Percentiles rank a stretch among this genome's conserved stretches.
Evolutionary conservation across 2,329 filamentous ascomycete genomes (phyloP).

Genomic region (Pezicula carpinea): DNA sequence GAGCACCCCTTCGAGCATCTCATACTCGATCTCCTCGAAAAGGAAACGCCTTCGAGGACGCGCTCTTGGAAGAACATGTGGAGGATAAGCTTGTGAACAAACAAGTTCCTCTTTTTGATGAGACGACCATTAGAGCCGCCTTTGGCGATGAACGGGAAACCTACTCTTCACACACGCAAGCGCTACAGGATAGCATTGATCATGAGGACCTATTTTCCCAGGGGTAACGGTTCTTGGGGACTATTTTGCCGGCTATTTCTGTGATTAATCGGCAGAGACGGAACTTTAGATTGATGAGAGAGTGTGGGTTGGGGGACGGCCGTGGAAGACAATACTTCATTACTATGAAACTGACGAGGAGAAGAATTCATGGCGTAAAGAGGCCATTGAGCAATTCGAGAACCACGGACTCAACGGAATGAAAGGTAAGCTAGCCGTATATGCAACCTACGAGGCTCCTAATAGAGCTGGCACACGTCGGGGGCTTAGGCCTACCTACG

Average conservation of each 20-base stretch:
- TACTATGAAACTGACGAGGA: conserved; percentile 4
- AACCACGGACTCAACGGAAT: not conserved
- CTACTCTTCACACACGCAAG: too few species aligned
- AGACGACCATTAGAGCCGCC: not conserved
- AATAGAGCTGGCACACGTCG: too few species aligned
- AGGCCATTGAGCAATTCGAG: conserved; percentile 2
- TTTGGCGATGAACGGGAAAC: not conserved
- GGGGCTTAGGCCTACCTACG: not conserved
- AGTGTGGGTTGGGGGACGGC: conserved; percentile 14
- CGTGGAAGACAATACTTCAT: conserved; percentile 8
- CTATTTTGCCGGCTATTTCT: conserved; percentile 3
- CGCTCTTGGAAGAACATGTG: conserved; percentile 1
- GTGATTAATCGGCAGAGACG: conserved; percentile 12
- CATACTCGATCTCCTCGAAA: conserved; percentile 4
- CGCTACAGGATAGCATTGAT: not conserved
- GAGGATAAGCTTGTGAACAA: conserved; percentile 14
- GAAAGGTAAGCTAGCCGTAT: not conserved
- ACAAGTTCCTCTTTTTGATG: conserved; percentile 9
- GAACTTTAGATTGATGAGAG: conserved; percentile 10
- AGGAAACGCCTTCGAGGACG: conserved; percentile 4
- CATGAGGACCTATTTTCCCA: not conserved
- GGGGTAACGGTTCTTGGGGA: conserved; percentile 1
- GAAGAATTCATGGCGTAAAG: conserved; percentile 1
- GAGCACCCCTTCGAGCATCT: not conserved
- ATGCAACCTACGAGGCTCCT: not conserved